These are phyloP conservation scores for Colletotrichum filicis DNA, from an alignment of 2,329 filamentous ascomycete species.

Conservation along the genomic window DNA sequence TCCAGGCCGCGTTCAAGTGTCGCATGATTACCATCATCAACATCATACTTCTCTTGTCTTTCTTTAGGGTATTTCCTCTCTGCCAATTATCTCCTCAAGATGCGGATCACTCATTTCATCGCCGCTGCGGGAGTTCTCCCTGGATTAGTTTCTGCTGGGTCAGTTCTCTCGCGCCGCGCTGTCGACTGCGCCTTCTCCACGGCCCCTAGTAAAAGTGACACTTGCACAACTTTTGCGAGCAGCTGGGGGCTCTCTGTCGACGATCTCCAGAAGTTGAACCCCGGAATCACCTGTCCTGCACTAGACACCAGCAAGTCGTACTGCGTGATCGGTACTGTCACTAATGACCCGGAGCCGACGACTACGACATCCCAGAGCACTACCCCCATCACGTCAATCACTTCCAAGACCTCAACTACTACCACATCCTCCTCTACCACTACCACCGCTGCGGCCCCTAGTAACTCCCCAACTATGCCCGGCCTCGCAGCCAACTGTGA, in stretches of 20 bases:
- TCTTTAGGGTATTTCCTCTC: neutral
- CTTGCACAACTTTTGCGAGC: neutral
- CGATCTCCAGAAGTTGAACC: neutral
- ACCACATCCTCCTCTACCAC: neutral
- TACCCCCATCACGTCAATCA: neutral
- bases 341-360: neutral
- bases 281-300: neutral
- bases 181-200: neutral
- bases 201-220: neutral
- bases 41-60: neutral
- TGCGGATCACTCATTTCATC: neutral
- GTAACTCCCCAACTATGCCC: constrained; percentile 3
- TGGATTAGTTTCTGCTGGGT: neutral
- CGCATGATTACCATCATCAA: neutral
- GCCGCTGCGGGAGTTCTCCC: neutral
- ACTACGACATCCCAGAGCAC: neutral
- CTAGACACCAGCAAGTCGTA: neutral
- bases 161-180: neutral
- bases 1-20: neutral
- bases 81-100: neutral
- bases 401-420: neutral
- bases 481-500: constrained; percentile 10
- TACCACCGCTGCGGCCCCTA: neutral
- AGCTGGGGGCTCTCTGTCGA: neutral
- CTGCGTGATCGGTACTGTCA: neutral